A percentile compares a stretch with the other conserved stretches of the same genome.
Evolutionary conservation across 2,329 filamentous ascomycete species (phyloP).

Genomic region (Aspergillus oerlinghausenensis): DNA sequence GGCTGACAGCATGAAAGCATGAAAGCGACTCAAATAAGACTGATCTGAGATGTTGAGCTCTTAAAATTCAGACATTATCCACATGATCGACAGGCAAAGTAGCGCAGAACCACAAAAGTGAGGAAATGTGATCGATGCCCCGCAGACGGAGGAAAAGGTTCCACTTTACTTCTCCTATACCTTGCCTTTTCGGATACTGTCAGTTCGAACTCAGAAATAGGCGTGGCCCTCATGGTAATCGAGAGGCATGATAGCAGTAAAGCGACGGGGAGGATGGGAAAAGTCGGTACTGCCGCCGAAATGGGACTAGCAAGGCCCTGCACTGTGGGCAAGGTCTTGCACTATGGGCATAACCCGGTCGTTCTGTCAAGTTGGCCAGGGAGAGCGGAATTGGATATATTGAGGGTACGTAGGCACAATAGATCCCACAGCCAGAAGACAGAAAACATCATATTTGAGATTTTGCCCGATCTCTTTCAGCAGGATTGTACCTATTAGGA

Average conservation of each 20-base stretch:
- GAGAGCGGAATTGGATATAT: not conserved
- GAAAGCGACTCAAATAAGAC: not conserved
- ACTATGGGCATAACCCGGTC: not conserved
- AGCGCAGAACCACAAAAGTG: not conserved
- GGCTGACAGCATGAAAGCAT: not conserved
- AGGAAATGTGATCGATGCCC: not conserved
- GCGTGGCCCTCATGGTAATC: not conserved
- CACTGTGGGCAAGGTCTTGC: not conserved
- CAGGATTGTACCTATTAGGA: conserved; percentile 26
- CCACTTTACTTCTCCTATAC: not conserved
- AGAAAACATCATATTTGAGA: conserved; percentile 15
- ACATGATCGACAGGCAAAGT: not conserved
- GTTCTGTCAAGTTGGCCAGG: not conserved
- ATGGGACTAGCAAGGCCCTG: not conserved
- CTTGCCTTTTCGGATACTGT: not conserved
- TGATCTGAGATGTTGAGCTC: not conserved
- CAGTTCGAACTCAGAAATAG: not conserved
- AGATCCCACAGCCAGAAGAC: not conserved
- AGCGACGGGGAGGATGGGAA: not conserved
- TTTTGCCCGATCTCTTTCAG: conserved; percentile 36
- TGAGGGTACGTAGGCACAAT: not conserved
- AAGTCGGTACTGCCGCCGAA: not conserved
- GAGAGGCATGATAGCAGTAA: not conserved
- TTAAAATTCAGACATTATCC: not conserved
- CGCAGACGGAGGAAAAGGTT: not conserved